A percentile compares a stretch with the other conserved stretches of the same genome.
Conservation (phyloP, 345 rosid species). For the Eucalyptus albens region DNA sequence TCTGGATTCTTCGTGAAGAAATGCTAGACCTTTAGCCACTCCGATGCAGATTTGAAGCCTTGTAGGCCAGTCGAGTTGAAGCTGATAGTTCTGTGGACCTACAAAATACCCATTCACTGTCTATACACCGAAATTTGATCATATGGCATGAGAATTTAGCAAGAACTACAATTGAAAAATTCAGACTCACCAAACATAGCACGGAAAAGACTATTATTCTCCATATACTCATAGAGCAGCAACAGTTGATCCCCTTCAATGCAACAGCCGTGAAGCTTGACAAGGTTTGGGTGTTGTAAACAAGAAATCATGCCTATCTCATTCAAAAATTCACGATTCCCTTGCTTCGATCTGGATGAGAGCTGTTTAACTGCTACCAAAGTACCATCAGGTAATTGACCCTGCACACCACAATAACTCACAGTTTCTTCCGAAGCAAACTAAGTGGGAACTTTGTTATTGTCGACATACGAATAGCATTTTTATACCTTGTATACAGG, state of each 20-base stretch:
- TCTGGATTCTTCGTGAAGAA: conserved; percentile 45
- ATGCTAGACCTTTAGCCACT: conserved; percentile 49
- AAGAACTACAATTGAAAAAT: neutral
- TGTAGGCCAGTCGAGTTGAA: conserved; percentile 31
- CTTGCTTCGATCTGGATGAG: conserved; percentile 64
- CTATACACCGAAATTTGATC: neutral
- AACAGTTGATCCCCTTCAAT: conserved; percentile 48
- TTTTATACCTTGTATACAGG: conserved; percentile 26
- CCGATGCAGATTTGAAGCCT: conserved; percentile 42
- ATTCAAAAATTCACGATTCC: conserved; percentile 58
- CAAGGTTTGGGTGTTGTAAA: conserved; percentile 67
- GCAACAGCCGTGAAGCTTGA: conserved; percentile 59
- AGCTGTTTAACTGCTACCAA: conserved; percentile 62
- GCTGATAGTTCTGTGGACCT: conserved; percentile 5
- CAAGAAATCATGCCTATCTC: conserved; percentile 63
- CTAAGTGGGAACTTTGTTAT: neutral
- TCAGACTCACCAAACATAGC: conserved; percentile 41
- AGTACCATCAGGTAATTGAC: conserved; percentile 35
- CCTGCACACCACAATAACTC: conserved; percentile 1
- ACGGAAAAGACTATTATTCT: conserved; percentile 45
- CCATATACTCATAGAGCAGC: conserved; percentile 60
- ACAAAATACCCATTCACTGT: neutral
- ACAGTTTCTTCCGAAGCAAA: neutral
- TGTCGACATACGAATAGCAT: neutral
- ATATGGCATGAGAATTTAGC: neutral